Conservation (phyloP, 306 rosid genomes). For the Alnus glutinosa region DNA sequence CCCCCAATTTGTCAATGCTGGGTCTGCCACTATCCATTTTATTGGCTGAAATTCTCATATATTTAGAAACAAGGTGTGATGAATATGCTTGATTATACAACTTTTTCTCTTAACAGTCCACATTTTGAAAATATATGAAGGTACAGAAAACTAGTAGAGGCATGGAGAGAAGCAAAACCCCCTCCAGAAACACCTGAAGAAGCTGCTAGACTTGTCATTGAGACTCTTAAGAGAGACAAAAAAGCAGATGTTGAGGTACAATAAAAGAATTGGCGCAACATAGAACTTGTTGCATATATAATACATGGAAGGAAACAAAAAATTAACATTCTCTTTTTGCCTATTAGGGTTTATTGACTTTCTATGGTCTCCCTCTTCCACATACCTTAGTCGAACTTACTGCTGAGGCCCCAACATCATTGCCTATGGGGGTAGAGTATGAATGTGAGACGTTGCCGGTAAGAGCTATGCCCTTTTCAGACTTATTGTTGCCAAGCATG, state of each 20-base stretch:
- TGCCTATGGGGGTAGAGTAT: conserved; percentile 59
- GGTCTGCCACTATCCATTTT: too few species aligned
- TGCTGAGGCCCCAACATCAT: conserved; percentile 44
- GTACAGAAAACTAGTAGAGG: conserved; percentile 78
- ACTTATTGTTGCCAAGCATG: neutral
- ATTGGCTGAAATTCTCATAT: neutral
- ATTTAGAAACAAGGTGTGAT: neutral
- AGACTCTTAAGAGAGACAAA: conserved; percentile 64
- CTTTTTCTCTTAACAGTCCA: neutral
- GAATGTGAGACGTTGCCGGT: conserved; percentile 77
- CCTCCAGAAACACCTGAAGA: conserved; percentile 85
- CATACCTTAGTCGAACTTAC: conserved; percentile 42
- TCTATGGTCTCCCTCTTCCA: conserved; percentile 67
- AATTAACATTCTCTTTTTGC: neutral
- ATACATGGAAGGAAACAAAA: neutral
- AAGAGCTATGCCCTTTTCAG: conserved; percentile 14
- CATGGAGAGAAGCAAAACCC: conserved; percentile 71
- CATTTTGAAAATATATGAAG: conserved; percentile 40
- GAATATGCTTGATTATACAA: neutral
- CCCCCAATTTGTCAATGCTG: too few species aligned
- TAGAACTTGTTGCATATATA: neutral
- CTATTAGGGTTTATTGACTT: conserved; percentile 60
- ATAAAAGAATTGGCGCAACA: neutral
- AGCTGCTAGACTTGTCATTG: conserved; percentile 67
- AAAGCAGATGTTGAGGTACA: conserved; percentile 89